Conservation (phyloP, 495 filamentous ascomycete species). For the Pyrenopolyporus hunteri region DNA sequence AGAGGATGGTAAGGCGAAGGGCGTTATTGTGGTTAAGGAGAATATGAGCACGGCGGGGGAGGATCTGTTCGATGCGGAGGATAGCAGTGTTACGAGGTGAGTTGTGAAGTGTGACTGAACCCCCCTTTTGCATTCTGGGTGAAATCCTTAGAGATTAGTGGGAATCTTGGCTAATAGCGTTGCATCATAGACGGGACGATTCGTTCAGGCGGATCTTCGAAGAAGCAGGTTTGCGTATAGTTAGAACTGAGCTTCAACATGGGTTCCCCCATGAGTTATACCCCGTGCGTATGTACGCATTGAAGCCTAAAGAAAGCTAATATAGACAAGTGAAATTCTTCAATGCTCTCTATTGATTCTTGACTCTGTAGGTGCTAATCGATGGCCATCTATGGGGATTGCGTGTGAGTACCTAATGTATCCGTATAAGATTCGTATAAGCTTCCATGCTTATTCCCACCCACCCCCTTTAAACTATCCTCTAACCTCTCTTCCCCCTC, state of each 20-base stretch:
- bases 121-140: background rate
- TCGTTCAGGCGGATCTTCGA: constrained; percentile 74
- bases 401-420: background rate
- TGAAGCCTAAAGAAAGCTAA: constrained; percentile 48
- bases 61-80: constrained; percentile 78
- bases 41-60: constrained; percentile 68
- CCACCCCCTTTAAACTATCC: background rate
- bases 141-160: background rate
- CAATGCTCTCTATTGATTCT: background rate
- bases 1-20: constrained; percentile 46
- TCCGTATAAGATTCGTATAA: too few relatives aligned
- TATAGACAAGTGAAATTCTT: constrained; percentile 7
- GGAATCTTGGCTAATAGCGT: background rate
- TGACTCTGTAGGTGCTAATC: background rate
- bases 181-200: constrained; percentile 60
- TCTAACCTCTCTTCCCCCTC: background rate
- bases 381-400: background rate
- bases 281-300: constrained; percentile 74
- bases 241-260: constrained; percentile 76
- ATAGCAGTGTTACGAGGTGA: constrained; percentile 77
- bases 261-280: constrained; percentile 70
- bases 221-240: constrained; percentile 67
- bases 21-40: constrained; percentile 83
- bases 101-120: background rate
- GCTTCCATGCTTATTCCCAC: background rate